Conservation (phyloP, 345 rosid genomes). For the Anastatica hierochuntica region DNA sequence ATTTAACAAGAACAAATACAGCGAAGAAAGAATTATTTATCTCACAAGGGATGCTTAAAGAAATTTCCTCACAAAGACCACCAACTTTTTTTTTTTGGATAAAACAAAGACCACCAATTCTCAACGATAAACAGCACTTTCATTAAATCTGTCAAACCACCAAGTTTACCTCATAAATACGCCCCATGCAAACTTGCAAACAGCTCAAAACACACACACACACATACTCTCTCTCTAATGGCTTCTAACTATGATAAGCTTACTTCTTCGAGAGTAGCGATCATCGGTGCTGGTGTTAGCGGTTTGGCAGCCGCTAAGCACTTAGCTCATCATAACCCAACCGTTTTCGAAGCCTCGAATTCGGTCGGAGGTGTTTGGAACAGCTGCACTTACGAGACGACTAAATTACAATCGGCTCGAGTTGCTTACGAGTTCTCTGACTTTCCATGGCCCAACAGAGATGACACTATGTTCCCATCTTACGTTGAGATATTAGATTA, state of each 20-base stretch:
- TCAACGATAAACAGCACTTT: neutral
- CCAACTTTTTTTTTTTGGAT: too few species aligned
- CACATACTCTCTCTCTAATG: slow-evolving; percentile 11
- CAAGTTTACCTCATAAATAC: slow-evolving; percentile 17
- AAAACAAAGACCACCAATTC: too few species aligned
- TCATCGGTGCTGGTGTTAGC: slow-evolving; percentile 85
- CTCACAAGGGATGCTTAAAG: slow-evolving; percentile 2
- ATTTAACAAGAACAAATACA: slow-evolving; percentile 16
- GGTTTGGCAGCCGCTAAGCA: slow-evolving; percentile 78
- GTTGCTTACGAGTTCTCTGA: slow-evolving; percentile 76
- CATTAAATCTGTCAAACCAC: slow-evolving; percentile 27
- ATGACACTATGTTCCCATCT: slow-evolving; percentile 58
- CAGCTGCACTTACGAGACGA: slow-evolving; percentile 60
- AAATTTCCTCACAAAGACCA: slow-evolving; percentile 23
- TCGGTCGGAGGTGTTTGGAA: slow-evolving; percentile 91
- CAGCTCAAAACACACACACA: slow-evolving; percentile 16
- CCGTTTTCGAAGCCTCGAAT: slow-evolving; percentile 68
- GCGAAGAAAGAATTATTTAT: neutral
- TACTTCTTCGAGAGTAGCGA: slow-evolving; percentile 45
- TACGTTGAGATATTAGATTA: slow-evolving; percentile 57
- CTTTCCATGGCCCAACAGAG: slow-evolving; percentile 73
- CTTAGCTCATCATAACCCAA: slow-evolving; percentile 50
- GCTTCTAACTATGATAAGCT: slow-evolving; percentile 8
- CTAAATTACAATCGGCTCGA: slow-evolving; percentile 72
- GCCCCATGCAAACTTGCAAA: slow-evolving; percentile 21